phyloP scores from a whole-genome alignment of 2,329 filamentous ascomycete genomes.

The Talaromyces marneffei region DNA sequence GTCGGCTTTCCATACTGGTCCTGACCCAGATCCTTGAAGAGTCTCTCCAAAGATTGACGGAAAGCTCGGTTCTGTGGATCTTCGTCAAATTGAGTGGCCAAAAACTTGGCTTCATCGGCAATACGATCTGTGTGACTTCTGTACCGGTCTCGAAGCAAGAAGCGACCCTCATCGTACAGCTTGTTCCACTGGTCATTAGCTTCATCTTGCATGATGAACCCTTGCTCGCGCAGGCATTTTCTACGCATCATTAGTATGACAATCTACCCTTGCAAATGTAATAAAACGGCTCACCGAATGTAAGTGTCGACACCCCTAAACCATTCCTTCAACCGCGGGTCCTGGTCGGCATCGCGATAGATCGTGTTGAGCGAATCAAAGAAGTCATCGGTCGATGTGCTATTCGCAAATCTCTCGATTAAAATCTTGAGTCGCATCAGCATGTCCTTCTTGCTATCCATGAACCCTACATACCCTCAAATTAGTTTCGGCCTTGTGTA shows the following conservation, averaged over 20 bases:
- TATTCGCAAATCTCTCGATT: constrained; percentile 92
- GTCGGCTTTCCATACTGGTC: constrained; percentile 74
- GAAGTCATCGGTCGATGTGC: constrained; percentile 80
- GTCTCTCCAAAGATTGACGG: constrained; percentile 65
- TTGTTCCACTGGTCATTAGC: constrained; percentile 77
- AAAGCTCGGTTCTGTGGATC: constrained; percentile 84
- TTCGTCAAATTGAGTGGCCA: constrained; percentile 81
- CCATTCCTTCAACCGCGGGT: constrained; percentile 82
- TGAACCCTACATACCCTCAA: constrained; percentile 57
- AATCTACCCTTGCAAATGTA: no score
- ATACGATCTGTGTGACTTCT: constrained; percentile 77
- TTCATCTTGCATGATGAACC: constrained; percentile 77
- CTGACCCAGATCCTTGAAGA: constrained; percentile 86
- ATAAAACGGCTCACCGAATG: constrained; percentile 53
- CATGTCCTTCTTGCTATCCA: constrained; percentile 35
- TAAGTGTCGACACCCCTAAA: constrained; percentile 74
- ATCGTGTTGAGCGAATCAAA: constrained; percentile 79
- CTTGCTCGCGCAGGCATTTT: constrained; percentile 78
- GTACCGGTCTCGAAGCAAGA: constrained; percentile 84
- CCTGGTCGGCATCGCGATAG: constrained; percentile 78
- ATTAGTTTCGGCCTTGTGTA: constrained; percentile 70
- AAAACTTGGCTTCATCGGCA: constrained; percentile 82
- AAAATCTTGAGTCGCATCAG: constrained; percentile 61
- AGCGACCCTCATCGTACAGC: constrained; percentile 78
- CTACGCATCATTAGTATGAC: constrained; percentile 34